Evolutionary conservation across 1,284 basidiomycete genomes (phyloP).

Genomic region (Neolentinus lepideus): DNA sequence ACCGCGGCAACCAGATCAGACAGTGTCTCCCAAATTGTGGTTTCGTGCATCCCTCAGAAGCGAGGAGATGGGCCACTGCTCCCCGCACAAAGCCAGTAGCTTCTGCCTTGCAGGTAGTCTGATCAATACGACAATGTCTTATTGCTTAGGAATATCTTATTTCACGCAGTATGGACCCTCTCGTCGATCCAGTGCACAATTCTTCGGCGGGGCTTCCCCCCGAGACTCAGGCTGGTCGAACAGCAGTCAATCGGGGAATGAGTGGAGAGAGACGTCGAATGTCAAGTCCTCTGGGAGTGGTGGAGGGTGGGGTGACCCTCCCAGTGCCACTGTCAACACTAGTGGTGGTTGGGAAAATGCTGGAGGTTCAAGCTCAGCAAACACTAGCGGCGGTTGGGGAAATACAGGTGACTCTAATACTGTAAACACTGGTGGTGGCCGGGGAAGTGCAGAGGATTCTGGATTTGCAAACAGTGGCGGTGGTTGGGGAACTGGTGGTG

Average conservation of each 20-base stretch:
- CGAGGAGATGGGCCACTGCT: neutral
- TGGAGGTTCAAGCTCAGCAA: neutral
- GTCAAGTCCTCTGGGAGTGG: too few relatives aligned
- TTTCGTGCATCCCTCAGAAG: neutral
- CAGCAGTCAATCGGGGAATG: neutral
- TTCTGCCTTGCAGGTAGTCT: neutral
- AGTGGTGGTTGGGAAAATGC: neutral
- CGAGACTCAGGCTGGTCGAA: neutral
- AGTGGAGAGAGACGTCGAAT: neutral
- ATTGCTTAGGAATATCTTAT: neutral
- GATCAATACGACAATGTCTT: neutral
- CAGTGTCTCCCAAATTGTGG: neutral
- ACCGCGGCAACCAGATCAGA: neutral
- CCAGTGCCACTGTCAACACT: too few relatives aligned
- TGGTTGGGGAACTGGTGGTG: neutral
- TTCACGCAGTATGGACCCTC: neutral
- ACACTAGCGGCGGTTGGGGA: neutral
- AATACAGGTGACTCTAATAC: neutral
- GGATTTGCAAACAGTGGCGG: neutral
- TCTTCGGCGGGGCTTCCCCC: neutral
- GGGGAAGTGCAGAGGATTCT: neutral
- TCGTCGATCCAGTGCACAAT: neutral
- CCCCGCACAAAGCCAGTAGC: neutral
- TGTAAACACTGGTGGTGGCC: neutral
- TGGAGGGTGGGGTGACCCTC: too few relatives aligned